A percentile compares a stretch with the other conserved stretches of the same genome.
These are phyloP conservation scores for Aspergillus tanneri DNA, from an alignment of 2,329 filamentous ascomycete species.

Conservation along the genomic window DNA sequence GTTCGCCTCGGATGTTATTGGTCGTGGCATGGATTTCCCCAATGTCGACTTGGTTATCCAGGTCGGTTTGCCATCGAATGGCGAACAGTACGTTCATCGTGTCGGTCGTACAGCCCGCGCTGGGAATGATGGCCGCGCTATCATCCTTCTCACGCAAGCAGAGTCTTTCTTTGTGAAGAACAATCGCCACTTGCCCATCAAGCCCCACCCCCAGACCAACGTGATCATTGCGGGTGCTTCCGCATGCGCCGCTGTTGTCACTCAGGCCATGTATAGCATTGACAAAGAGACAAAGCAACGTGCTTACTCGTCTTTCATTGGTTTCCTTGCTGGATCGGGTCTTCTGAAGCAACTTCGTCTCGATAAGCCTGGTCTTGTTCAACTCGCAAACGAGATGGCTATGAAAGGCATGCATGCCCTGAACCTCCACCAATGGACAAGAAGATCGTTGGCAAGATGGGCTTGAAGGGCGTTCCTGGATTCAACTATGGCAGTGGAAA, in stretches of 20 bases:
- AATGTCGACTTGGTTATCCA: conserved; percentile 52
- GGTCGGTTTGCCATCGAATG: conserved; percentile 51
- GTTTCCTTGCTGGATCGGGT: conserved; percentile 36
- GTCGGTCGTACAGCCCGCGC: conserved; percentile 66
- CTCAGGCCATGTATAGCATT: conserved; percentile 27
- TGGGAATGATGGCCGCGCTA: conserved; percentile 52
- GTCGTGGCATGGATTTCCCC: conserved; percentile 53
- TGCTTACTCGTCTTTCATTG: conserved; percentile 39
- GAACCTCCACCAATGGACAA: conserved; percentile 41
- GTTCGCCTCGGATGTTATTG: conserved; percentile 51
- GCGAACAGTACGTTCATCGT: conserved; percentile 51
- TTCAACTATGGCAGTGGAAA: conserved; percentile 30
- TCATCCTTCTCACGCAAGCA: conserved; percentile 53
- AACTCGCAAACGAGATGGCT: conserved; percentile 39
- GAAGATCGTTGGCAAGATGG: conserved; percentile 42
- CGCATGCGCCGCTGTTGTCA: conserved; percentile 32
- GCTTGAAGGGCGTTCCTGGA: conserved; percentile 39
- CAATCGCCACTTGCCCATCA: conserved; percentile 52
- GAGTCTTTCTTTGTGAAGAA: conserved; percentile 53
- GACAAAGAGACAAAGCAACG: conserved; percentile 36
- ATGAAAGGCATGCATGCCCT: conserved; percentile 38
- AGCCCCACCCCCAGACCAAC: conserved; percentile 46
- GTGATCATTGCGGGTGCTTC: conserved; percentile 40
- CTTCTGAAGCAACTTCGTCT: conserved; percentile 33
- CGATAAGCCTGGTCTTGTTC: conserved; percentile 35